phyloP scores from a whole-genome alignment of 2,329 filamentous ascomycete species.

The Penicillium sp. region DNA sequence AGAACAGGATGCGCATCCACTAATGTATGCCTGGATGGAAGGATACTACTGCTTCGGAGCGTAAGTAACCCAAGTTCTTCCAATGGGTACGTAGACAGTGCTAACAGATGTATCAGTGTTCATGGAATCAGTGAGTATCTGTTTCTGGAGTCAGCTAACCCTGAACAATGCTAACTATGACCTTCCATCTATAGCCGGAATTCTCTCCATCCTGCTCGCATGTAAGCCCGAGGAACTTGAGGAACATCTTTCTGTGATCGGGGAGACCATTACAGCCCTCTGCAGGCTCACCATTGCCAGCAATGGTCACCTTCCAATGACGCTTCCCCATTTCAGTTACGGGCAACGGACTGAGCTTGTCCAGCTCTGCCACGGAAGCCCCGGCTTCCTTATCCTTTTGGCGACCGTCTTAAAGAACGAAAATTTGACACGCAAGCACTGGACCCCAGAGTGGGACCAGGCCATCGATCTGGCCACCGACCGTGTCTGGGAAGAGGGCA shows the following conservation, averaged over 20 bases:
- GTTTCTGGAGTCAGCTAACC: background rate
- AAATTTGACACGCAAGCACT: slow-evolving; percentile 25
- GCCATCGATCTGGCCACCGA: slow-evolving; percentile 31
- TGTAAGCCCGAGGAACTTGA: slow-evolving; percentile 31
- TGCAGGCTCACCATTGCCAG: slow-evolving; percentile 33
- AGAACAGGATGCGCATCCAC: slow-evolving; percentile 28
- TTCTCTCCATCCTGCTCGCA: slow-evolving; percentile 35
- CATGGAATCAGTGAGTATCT: slow-evolving; percentile 27
- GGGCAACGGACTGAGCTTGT: slow-evolving; percentile 30
- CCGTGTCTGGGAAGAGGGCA: slow-evolving; percentile 39
- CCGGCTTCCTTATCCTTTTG: slow-evolving; percentile 36
- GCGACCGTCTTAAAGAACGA: slow-evolving; percentile 29
- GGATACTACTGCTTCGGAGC: slow-evolving; percentile 35
- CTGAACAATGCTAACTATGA: background rate
- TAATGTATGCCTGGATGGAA: slow-evolving; percentile 42
- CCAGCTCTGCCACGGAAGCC: slow-evolving; percentile 41
- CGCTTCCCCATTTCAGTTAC: slow-evolving; percentile 29
- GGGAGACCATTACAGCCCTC: slow-evolving; percentile 34
- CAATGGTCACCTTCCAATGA: slow-evolving; percentile 38
- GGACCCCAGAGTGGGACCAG: slow-evolving; percentile 39
- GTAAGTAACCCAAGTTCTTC: slow-evolving; percentile 23
- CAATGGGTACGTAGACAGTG: background rate
- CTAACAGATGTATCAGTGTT: slow-evolving; percentile 19
- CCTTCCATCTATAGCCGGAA: slow-evolving; percentile 29
- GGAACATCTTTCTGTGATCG: slow-evolving; percentile 31